Base-by-base conservation (phyloP, 1,284 basidiomycete species). In the Naganishia albida region DNA sequence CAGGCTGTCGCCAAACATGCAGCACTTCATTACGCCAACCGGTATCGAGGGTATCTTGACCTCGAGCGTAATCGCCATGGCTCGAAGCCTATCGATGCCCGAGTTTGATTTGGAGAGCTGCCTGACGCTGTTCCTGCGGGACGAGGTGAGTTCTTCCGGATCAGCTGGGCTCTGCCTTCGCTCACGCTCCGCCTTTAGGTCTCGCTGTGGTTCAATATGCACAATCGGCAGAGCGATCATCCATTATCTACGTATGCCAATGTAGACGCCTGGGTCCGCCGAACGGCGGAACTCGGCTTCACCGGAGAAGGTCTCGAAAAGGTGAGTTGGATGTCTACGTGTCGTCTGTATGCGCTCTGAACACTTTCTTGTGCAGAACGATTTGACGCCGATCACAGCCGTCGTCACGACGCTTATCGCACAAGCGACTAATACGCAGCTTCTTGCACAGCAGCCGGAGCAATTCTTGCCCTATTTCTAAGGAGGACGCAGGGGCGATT, bases 1-100 rank as follows among this genome's bases (percentile, higher is more conserved):
- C 89, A 88, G 96, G 12, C 86, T 97, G 70, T 97, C 93, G 13
- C 94, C 94, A 2, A 98, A 97, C 77, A 87, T 99, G 81, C 97
- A 99, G 78, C 84, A 87, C 72, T 96, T 99, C 80, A 82, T 99
- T 57, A 93, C 91, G 0, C 88, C 90, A 1, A 85, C 92, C 56
- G 88, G 91, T 42, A 90, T 89, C 13, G 97, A 99, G 77, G 96
- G 95, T 18, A 80, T 97, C 38, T 81, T 99, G 57, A 88, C 91
- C 0, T 85, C 90, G 10, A 86, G 89, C 0, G 86, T 97, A 40
- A 90, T 97, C 83, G 90, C 95, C 0, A 91, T 99, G 55, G 94
- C 89, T 1, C 84, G 93, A 60, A 89, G 88, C 65, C 82, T 99
- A 53, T 94, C 92, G 2, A 88, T 94, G 74, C 93, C 93, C 18